phyloP scores from a whole-genome alignment of 139 green algal species.

The Asterochloris erici region DNA sequence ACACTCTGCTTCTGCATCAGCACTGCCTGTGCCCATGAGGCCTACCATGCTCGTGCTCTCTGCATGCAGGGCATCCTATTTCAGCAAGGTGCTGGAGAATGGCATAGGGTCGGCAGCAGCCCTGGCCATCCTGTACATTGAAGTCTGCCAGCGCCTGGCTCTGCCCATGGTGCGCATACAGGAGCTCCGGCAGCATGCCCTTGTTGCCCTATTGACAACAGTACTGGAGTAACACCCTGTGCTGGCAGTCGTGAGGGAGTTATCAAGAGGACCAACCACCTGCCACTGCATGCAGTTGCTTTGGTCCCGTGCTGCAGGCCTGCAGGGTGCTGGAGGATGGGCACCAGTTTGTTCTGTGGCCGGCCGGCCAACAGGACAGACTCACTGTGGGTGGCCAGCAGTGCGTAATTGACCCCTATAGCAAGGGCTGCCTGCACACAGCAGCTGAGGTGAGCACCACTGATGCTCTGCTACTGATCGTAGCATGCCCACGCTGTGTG shows the following conservation, averaged over 20 bases:
- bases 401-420: constrained; percentile 63
- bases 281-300: too few species aligned
- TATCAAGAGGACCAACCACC: too few species aligned
- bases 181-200: too few species aligned
- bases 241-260: too few species aligned
- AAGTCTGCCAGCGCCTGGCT: constrained; percentile 50
- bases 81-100: constrained; percentile 49
- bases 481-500: too few species aligned
- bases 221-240: too few species aligned
- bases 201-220: too few species aligned
- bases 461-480: too few species aligned
- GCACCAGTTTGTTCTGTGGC: constrained; percentile 50
- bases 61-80: constrained; percentile 39
- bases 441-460: constrained; percentile 40
- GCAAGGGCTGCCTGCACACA: constrained; percentile 42
- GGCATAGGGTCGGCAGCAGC: constrained; percentile 43
- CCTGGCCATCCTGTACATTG: constrained; percentile 60
- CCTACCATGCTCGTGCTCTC: neutral
- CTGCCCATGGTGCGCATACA: constrained; percentile 25
- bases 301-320: neutral
- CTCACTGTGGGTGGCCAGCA: constrained; percentile 26
- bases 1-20: neutral
- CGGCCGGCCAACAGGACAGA: neutral
- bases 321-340: constrained; percentile 12
- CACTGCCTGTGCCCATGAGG: neutral